Conservation (phyloP, 257 asterid species). For the Ajuga chamaepitys region DNA sequence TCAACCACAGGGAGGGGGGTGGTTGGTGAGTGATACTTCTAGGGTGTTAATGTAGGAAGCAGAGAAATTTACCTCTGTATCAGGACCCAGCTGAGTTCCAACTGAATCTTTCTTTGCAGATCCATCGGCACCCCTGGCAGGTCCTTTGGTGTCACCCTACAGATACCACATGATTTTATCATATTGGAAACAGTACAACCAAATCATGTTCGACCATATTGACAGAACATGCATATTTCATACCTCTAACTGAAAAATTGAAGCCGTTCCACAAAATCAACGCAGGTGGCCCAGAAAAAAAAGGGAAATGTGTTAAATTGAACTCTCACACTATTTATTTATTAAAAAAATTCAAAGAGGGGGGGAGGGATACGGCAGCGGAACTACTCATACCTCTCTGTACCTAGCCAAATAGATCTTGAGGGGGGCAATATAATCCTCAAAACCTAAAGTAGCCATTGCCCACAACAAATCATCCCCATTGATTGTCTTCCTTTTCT, state of each 20-base stretch:
- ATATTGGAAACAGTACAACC: slow-evolving; percentile 3
- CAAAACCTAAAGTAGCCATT: too few relatives aligned
- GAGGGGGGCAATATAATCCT: slow-evolving; percentile 46
- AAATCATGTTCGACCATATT: not conserved
- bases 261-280: slow-evolving; percentile 17
- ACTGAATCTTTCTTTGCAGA: slow-evolving; percentile 34
- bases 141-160: slow-evolving; percentile 62
- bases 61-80: slow-evolving; percentile 37
- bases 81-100: slow-evolving; percentile 37
- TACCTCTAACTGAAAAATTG: slow-evolving; percentile 55
- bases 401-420: slow-evolving; percentile 49
- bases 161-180: slow-evolving; percentile 13
- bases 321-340: not conserved
- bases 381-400: slow-evolving; percentile 42
- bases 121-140: slow-evolving; percentile 54
- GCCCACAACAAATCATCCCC: too few relatives aligned
- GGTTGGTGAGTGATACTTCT: slow-evolving; percentile 1
- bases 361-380: too few relatives aligned
- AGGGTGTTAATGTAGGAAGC: not conserved
- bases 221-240: slow-evolving; percentile 2
- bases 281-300: slow-evolving; percentile 1
- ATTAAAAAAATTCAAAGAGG: too few relatives aligned
- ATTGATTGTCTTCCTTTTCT: slow-evolving; percentile 55
- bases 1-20: not conserved
- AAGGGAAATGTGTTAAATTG: slow-evolving; percentile 13